Base-by-base conservation (phyloP, 2,329 filamentous ascomycete genomes). In the Hymenoscyphus albidus region DNA sequence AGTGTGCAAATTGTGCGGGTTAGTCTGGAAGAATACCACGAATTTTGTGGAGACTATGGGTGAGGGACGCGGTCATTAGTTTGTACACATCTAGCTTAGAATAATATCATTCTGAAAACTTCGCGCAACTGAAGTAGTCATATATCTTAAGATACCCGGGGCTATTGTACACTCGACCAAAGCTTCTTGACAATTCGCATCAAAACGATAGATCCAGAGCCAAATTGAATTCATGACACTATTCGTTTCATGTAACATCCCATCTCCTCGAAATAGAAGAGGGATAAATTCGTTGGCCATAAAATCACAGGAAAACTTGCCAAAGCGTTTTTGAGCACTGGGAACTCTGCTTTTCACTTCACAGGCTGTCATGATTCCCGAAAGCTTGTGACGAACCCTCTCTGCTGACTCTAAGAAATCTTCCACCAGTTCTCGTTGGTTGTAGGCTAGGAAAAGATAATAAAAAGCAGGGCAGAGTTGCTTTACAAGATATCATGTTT, bases 231-330 rank as follows among this genome's bases (percentile, higher is more conserved):
- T 88, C 92, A 98, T 98, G 78, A 97, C 87, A 78, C 90, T 91
- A 81, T 97, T 92, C 1, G 93, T 97, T 78, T 89, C 88, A 77
- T 93, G 88, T 63, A 97, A 83, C 79, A 97, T 91, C 68, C 93
- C 86, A 75, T 98, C 94, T 68, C 90, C 88, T 70, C 93, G 94
- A 73, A 98, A 98, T 72, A 99, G 91, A 62, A 92, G 93, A 77
- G 97, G 90, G 74, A 98, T 94, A 74, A 98, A 98, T 80, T 97
- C 93, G 71, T 90, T 89, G 60, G 95, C 95, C 62, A 92, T 92
- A 76, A 92, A 94, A 22, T 10, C 7, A 7, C 4, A 5, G 18
- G 44, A 14, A 10, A 18, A 18, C 82, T 92, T 93, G 75, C 93
- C 94, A 78, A 98, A 44, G 84, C 79, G 65, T 87, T 86, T 77